Percentiles rank a stretch among this genome's conserved stretches.
phyloP scores from a whole-genome alignment of 176 grass and related monocot species.

The Avena atlantica region DNA sequence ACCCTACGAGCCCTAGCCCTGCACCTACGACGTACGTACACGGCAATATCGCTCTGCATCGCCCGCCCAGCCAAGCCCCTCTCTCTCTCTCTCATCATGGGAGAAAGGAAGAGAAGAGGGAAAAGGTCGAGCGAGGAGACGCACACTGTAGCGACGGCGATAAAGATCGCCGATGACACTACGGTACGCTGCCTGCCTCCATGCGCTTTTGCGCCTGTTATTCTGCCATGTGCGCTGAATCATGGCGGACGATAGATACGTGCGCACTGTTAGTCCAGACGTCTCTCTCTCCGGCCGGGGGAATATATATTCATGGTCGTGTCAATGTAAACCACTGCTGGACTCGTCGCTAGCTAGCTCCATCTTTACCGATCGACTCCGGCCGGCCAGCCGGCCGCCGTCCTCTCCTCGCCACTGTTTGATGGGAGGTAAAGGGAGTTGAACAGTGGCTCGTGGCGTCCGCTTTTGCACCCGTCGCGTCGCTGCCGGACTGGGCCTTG shows the following conservation, averaged over 20 bases:
- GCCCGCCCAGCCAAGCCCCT: neutral
- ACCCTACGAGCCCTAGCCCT: conserved; percentile 38
- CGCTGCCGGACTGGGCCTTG: conserved; percentile 23
- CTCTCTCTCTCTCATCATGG: neutral
- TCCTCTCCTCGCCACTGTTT: conserved; percentile 27
- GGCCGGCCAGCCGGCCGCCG: neutral
- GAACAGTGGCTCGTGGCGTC: neutral
- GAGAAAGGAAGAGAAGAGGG: neutral
- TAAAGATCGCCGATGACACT: conserved; percentile 42
- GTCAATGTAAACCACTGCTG: conserved; percentile 18
- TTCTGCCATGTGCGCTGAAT: conserved; percentile 5
- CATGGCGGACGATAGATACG: conserved; percentile 30
- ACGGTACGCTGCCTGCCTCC: conserved; percentile 21
- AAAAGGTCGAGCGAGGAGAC: neutral
- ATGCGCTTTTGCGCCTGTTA: conserved; percentile 38
- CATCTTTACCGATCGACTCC: conserved; percentile 1
- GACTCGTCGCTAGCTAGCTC: neutral
- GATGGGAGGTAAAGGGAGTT: neutral
- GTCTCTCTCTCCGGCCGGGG: neutral
- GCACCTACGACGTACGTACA: neutral
- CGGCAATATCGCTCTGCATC: neutral
- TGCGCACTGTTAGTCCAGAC: neutral
- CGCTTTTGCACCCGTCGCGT: conserved; percentile 33
- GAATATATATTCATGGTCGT: neutral
- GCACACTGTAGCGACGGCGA: conserved; percentile 48